Percentiles rank a stretch among this genome's conserved stretches.
These are phyloP conservation scores for peach (Prunus persica) DNA, from an alignment of 306 rosid species.

Conservation along the genomic window Prunus_persica_NCBIv2 NC_034014.1:22135001-22135500, in stretches of 20 bases:
- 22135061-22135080: background rate
- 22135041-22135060: background rate
- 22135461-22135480: slow-evolving; percentile 13
- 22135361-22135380: background rate
- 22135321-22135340: too few relatives aligned
- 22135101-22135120: slow-evolving; percentile 4
- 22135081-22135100: background rate
- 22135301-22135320: too few relatives aligned
- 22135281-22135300: too few relatives aligned
- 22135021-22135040: too few relatives aligned
- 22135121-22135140: slow-evolving; percentile 2
- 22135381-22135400: background rate
- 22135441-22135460: slow-evolving; percentile 13
- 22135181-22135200: too few relatives aligned
- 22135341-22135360: background rate
- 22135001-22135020: too few relatives aligned
- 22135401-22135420: background rate
- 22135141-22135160: background rate
- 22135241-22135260: too few relatives aligned
- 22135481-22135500: background rate
- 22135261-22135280: too few relatives aligned
- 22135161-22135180: background rate
- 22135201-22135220: too few relatives aligned
- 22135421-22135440: slow-evolving; percentile 14
- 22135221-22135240: too few relatives aligned